phyloP scores from a whole-genome alignment of 2,329 filamentous ascomycete genomes.

The Talaromyces rugulosus region DNA sequence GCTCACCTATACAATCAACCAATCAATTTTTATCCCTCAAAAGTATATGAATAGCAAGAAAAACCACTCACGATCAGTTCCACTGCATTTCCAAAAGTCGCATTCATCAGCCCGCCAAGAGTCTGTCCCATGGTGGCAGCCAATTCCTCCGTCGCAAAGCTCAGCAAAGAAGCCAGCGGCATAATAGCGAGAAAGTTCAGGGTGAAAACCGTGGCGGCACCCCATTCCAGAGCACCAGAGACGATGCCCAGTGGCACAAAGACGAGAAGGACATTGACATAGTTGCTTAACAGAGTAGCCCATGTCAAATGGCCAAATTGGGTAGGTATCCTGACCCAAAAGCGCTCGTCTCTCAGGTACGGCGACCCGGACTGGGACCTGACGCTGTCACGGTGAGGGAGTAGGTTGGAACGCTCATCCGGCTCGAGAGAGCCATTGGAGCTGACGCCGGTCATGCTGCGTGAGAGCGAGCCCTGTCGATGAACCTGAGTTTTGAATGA shows the following conservation, averaged over 20 bases:
- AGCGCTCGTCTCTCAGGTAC: slow-evolving; percentile 32
- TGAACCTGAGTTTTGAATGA: slow-evolving; percentile 18
- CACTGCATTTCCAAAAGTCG: slow-evolving; percentile 63
- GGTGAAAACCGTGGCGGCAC: slow-evolving; percentile 55
- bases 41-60: not conserved
- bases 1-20: slow-evolving; percentile 63
- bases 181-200: slow-evolving; percentile 64
- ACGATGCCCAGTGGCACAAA: slow-evolving; percentile 63
- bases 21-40: not conserved
- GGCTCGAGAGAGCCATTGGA: slow-evolving; percentile 27
- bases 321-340: slow-evolving; percentile 38
- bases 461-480: slow-evolving; percentile 6
- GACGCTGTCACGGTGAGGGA: slow-evolving; percentile 14
- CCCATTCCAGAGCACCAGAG: slow-evolving; percentile 56
- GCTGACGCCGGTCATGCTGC: slow-evolving; percentile 25
- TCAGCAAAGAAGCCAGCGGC: slow-evolving; percentile 57
- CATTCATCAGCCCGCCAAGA: slow-evolving; percentile 60
- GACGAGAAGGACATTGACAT: slow-evolving; percentile 59
- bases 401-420: slow-evolving; percentile 32
- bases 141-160: slow-evolving; percentile 62
- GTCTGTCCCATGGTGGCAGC: slow-evolving; percentile 59
- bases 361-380: slow-evolving; percentile 13
- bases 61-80: slow-evolving; percentile 66
- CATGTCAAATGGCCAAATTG: slow-evolving; percentile 38
- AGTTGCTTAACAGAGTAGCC: slow-evolving; percentile 44